Evolutionary conservation across 352 stramenopile genomes (phyloP).

Genomic region (Phytopythium ostracodes): DNA sequence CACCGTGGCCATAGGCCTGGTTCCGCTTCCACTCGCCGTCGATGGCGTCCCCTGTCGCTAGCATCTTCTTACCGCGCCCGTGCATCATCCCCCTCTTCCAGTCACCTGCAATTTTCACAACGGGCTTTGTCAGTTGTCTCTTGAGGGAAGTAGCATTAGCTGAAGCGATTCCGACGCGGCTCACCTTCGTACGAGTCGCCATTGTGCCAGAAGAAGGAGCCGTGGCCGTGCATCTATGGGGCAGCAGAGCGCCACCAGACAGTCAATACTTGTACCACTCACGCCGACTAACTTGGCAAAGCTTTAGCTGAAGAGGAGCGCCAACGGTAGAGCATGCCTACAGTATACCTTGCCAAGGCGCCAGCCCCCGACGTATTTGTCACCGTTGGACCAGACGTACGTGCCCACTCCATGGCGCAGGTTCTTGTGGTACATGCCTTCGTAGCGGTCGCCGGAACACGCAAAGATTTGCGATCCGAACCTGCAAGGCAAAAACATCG

Average conservation of each 20-base stretch:
- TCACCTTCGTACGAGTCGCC: conserved; percentile 77
- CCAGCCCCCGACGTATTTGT: conserved; percentile 88
- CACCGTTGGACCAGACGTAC: conserved; percentile 86
- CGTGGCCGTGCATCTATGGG: conserved; percentile 65
- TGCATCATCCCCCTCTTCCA: conserved; percentile 82
- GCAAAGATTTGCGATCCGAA: conserved; percentile 85
- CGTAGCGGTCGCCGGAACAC: conserved; percentile 75
- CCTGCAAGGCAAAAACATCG: conserved; percentile 20
- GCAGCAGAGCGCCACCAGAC: neutral
- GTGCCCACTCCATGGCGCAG: conserved; percentile 79
- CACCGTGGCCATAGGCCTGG: conserved; percentile 48
- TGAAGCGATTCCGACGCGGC: neutral
- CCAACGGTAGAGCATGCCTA: too few relatives aligned
- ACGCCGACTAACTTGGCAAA: neutral
- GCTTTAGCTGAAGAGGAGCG: neutral
- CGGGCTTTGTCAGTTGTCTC: neutral
- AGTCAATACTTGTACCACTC: neutral
- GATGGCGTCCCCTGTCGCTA: conserved; percentile 53
- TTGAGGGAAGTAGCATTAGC: neutral
- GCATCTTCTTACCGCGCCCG: conserved; percentile 66
- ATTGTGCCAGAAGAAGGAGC: conserved; percentile 71
- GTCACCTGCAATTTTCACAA: conserved; percentile 27
- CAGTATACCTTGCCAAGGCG: conserved; percentile 71
- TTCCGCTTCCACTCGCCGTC: conserved; percentile 63
- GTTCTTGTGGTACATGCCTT: conserved; percentile 87